Base-by-base conservation (phyloP, 2,329 filamentous ascomycete species). In the Fusarium nisikadoi region DNA sequence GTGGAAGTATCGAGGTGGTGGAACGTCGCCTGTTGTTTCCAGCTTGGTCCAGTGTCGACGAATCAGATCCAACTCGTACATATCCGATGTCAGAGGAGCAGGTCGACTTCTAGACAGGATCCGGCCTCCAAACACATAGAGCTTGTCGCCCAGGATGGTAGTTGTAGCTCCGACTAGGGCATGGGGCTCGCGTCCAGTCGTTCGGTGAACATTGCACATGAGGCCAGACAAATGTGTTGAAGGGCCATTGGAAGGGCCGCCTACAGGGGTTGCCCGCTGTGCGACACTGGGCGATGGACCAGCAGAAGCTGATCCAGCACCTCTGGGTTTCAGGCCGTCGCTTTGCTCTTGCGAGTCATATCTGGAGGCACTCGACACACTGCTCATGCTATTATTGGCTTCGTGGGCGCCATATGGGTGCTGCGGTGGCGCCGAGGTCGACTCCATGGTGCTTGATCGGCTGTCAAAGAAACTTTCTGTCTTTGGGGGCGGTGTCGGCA, bases 121-220 rank as follows among this genome's bases (percentile, higher is more conserved):
- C 58, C 95, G 89, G 12, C 96, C 96, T 50, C 96, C 96, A 84
- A 98, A 99, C 7, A 98, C 95, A 80, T 97, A 99, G 27, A 99
- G 87, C 81, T 97, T 98, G 81, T 99, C 96, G 33, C 95, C 96
- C 3, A 99, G 82, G 52, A 98, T 93, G 0, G 96, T 98, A 0
- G 96, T 98, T 0, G 96, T 98, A 9, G 96, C 95, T 36, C 96
- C 96, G 1, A 99, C 96, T 5, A 98, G 85, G 6, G 96, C 93
- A 77, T 93, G 94, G 6, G 96, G 96, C 79, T 98, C 95, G 69
- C 91, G 91, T 39, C 96, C 96, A 1, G 95, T 98, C 3, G 96
- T 98, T 71, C 95, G 86, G 76, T 91, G 89, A n/a, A 92, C 90
- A 78, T 92, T 92, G 78, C 90, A 92, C 89, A 92, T 91, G 59